Evolutionary conservation across 1,139 yeast genomes (phyloP), one percentile per base, ranked within the genome.

Genomic region (Blastobotrys niveus): DNA sequence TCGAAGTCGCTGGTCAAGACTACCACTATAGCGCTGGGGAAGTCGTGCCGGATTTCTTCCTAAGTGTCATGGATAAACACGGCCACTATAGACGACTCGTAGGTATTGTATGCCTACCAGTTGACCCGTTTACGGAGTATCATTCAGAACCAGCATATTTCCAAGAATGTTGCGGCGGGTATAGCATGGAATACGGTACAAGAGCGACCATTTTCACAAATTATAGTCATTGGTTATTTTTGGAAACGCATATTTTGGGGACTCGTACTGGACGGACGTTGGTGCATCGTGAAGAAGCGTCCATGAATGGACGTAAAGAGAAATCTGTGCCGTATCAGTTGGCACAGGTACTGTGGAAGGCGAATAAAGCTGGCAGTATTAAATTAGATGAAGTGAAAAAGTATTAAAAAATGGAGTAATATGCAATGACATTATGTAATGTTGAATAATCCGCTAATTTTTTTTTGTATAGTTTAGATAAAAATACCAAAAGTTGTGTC

Each of bases 161-260:
- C 27, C 38, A 34, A 21, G 18, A 34, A 8, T 6, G 19, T 21
- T 20, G 27, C 18, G 38, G 38, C 6, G 38, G 38, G 2, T 34
- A 34, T 19, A 9, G 19, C 18, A 17, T 8, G 6, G 27, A 21
- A 21, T 34, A 34, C 26, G 38, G 38, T 5, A 34, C 38, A 5
- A 17, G 38, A n/a, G 18, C 20, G 7, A 34, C 38, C 31, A 37
- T 37, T 24, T 37, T 37, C 22, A 37, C 40, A 3, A 37, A 37
- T 24, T 37, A 26, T 24, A 18, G n/a, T 17, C 12, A 10, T 3
- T 37, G 40, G 40, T 29, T 37, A n/a, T 37, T 37, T 27, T 20
- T 37, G 15, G 38, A 34, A 34, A 34, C 38, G 10, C 6, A n/a
- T 21, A 34, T 34, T 34, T 22, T 34, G 20, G 38, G 20, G 2